These are phyloP conservation scores for Mycena haematopus DNA, from an alignment of 768 basidiomycete species.

Conservation along the genomic window DNA sequence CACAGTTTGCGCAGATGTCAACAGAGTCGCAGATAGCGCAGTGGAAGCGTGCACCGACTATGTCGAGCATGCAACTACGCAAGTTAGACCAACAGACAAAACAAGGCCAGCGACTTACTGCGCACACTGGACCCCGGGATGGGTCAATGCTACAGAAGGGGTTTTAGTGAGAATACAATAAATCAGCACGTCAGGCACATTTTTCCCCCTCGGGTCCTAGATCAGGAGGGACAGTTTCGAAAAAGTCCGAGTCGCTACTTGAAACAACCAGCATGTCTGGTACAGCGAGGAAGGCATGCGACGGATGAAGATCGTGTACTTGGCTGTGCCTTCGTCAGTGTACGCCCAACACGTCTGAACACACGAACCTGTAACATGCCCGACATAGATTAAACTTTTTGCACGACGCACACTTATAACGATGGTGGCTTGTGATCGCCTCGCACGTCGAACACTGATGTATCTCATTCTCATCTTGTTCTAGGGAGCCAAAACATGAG, in stretches of 20 bases:
- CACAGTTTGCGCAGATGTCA: constrained; percentile 88
- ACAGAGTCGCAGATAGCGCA: constrained; percentile 88
- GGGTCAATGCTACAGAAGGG: constrained; percentile 64
- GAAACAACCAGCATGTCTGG: constrained; percentile 62
- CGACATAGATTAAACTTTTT: constrained; percentile 81
- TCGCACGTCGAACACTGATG: constrained; percentile 85
- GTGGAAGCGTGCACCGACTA: constrained; percentile 91
- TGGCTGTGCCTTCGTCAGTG: constrained; percentile 53
- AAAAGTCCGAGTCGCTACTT: constrained; percentile 47
- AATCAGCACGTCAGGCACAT: constrained; percentile 49
- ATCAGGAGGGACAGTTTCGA: constrained; percentile 42
- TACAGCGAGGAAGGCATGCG: constrained; percentile 83
- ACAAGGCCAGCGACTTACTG: constrained; percentile 61
- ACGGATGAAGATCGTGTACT: constrained; percentile 91
- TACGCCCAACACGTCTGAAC: neutral
- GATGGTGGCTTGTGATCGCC: constrained; percentile 60
- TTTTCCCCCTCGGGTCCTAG: constrained; percentile 55
- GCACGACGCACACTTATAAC: constrained; percentile 89
- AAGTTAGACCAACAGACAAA: neutral
- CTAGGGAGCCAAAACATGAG: constrained; percentile 30
- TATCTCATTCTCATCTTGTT: constrained; percentile 73
- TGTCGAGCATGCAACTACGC: constrained; percentile 82
- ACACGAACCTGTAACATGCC: constrained; percentile 76
- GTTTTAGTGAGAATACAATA: constrained; percentile 1
- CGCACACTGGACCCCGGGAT: constrained; percentile 83